Evolutionary conservation across 805 yeast genomes (phyloP), one percentile per base, ranked within the genome.

Genomic region (Citeromyces nyonsensis): DNA sequence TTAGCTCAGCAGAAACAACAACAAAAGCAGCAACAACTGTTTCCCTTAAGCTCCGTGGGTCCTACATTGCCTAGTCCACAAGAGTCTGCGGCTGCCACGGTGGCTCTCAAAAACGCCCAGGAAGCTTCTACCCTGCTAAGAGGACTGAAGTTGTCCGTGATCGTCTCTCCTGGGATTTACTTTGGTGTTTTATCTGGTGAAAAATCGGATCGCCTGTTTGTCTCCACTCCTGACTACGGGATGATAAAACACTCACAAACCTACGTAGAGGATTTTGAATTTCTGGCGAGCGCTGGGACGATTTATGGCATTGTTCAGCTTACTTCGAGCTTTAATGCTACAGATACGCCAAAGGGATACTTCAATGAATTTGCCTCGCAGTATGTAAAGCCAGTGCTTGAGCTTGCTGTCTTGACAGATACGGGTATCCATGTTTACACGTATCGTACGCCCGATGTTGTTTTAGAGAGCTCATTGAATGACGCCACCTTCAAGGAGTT

Each of bases 321-420:
- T 29, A 69, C 88, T 0, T 73, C 81, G 10, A 57, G 74, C 2
- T 77, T 77, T 62, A 68, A 70, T 45, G 83, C 93, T 2, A 67
- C 88, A 0, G 56, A 69, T 28, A 70, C 70, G 29, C 94, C 94
- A 13, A 70, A 63, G 42, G 95, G 95, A 3, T 83, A 75, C 48
- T 82, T 84, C 7, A 86, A 88, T 48, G 74, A 74, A 37, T 73
- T 82, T 52, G 94, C 95, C 1, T 74, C 88, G 5, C 96, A 86
- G 44, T 88, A 83, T 47, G 68, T 74, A 11, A 54, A 68, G 12
- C 61, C 64, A 12, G 73, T 82, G 0, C 65, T 80, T 30, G 73
- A 71, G 44, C 67, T 86, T 46, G 95, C 94, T 1, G 73, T 88
- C 1, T 58, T 91, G 44, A 86, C 98, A 2, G 72, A 69, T 43